These are phyloP conservation scores for Fusarium equiseti DNA, from an alignment of 2,329 filamentous ascomycete species.

Conservation along the genomic window DNA sequence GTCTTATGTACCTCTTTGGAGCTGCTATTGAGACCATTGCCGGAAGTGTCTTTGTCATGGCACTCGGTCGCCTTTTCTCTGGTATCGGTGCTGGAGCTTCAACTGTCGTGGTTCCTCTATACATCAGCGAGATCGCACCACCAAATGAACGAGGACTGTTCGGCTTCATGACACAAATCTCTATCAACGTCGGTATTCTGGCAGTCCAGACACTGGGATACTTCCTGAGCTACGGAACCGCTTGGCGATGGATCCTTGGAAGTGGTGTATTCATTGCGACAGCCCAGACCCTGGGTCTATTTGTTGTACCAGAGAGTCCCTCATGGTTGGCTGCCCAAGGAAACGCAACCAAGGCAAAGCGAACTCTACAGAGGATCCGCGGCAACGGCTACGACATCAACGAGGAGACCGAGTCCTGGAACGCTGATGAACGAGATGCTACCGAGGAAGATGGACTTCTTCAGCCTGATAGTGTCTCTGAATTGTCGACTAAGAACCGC, in stretches of 20 bases:
- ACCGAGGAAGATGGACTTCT: conserved; percentile 81
- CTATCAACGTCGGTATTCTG: conserved; percentile 92
- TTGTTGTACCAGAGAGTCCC: conserved; percentile 87
- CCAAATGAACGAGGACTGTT: conserved; percentile 82
- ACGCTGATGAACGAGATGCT: conserved; percentile 55
- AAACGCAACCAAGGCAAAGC: conserved; percentile 71
- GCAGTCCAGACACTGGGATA: conserved; percentile 86
- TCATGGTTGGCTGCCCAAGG: conserved; percentile 82
- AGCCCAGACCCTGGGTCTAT: conserved; percentile 76
- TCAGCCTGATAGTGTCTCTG: conserved; percentile 48
- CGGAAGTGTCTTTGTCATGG: conserved; percentile 73
- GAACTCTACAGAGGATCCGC: conserved; percentile 79
- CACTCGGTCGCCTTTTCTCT: conserved; percentile 80
- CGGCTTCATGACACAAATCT: conserved; percentile 87
- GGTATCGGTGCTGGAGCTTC: conserved; percentile 89
- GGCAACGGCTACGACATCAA: conserved; percentile 76
- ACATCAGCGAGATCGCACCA: conserved; percentile 92
- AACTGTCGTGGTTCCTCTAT: conserved; percentile 93
- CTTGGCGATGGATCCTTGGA: conserved; percentile 88
- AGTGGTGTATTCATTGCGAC: conserved; percentile 76
- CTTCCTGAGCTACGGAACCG: conserved; percentile 81
- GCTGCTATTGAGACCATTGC: conserved; percentile 81
- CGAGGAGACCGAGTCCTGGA: conserved; percentile 76
- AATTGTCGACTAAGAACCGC: conserved; percentile 33
- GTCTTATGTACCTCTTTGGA: conserved; percentile 80